These are phyloP conservation scores for Tulasnella sp. DNA, from an alignment of 768 basidiomycete genomes.

Conservation along the genomic window DNA sequence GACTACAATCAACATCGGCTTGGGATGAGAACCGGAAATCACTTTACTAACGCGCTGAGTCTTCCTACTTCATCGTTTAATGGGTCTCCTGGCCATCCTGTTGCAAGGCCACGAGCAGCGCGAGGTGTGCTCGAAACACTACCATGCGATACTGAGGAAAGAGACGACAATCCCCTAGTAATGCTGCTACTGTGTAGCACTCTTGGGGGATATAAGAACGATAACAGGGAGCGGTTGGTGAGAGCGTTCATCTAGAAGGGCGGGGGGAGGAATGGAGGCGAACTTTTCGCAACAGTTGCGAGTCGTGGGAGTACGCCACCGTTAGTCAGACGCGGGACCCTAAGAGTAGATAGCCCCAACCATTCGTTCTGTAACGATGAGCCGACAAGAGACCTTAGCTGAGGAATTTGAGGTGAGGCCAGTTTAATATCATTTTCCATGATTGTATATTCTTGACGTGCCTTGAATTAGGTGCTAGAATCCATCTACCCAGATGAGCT, in stretches of 20 bases:
- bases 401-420: conserved; percentile 78
- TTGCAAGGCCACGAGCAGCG: neutral
- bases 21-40: neutral
- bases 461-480: conserved; percentile 67
- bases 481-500: conserved; percentile 95
- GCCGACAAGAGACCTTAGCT: conserved; percentile 50
- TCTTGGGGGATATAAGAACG: conserved; percentile 20
- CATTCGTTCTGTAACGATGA: neutral
- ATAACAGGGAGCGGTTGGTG: neutral
- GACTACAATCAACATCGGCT: conserved; percentile 15
- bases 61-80: conserved; percentile 11
- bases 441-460: conserved; percentile 8
- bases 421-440: conserved; percentile 24
- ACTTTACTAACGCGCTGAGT: conserved; percentile 14
- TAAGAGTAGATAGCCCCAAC: neutral
- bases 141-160: neutral
- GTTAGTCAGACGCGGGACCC: neutral
- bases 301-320: neutral
- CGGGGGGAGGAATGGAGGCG: neutral
- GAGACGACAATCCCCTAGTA: neutral
- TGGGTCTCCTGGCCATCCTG: neutral
- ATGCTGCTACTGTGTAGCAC: neutral
- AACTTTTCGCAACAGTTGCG: conserved; percentile 8
- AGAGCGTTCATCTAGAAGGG: conserved; percentile 8
- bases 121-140: neutral